Evolutionary conservation across 2,329 filamentous ascomycete genomes (phyloP).

Genomic region (Alternaria rosae): DNA sequence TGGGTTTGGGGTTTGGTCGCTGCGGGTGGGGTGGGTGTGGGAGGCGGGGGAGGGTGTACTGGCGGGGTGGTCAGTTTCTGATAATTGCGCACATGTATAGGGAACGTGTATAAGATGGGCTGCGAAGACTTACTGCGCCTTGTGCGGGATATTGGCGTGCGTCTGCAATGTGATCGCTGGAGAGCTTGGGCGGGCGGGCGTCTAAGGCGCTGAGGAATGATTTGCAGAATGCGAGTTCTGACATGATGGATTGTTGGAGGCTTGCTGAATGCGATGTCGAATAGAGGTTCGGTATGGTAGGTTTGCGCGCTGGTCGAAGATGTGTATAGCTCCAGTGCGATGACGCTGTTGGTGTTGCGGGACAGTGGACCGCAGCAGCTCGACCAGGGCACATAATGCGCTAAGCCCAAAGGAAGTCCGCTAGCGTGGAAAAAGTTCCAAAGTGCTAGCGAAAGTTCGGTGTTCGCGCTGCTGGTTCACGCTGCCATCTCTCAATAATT

Average conservation of each 20-base stretch:
- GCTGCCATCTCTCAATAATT: conserved; percentile 4
- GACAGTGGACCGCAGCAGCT: conserved; percentile 13
- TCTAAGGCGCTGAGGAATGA: conserved; percentile 83
- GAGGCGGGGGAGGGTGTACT: conserved; percentile 78
- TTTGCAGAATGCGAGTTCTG: conserved; percentile 84
- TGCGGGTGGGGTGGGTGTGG: conserved; percentile 62
- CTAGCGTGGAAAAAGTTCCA: conserved; percentile 21
- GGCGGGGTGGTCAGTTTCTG: conserved; percentile 5
- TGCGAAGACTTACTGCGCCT: conserved; percentile 68
- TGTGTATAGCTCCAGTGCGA: conserved; percentile 22
- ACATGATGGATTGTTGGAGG: conserved; percentile 35
- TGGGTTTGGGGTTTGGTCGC: conserved; percentile 54
- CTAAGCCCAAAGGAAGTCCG: conserved; percentile 18
- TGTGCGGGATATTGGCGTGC: conserved; percentile 78
- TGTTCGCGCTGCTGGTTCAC: conserved; percentile 18
- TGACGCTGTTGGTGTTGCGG: conserved; percentile 42
- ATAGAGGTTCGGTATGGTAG: neutral
- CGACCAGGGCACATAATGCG: neutral
- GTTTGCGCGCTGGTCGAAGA: neutral
- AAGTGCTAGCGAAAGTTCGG: conserved; percentile 31
- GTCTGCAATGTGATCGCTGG: conserved; percentile 90
- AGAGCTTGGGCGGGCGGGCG: conserved; percentile 78
- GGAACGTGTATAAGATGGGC: conserved; percentile 21
- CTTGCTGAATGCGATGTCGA: neutral
- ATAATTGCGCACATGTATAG: conserved; percentile 34